phyloP scores from a whole-genome alignment of 208 protist genomes.

The Lotmaria passim region DNA sequence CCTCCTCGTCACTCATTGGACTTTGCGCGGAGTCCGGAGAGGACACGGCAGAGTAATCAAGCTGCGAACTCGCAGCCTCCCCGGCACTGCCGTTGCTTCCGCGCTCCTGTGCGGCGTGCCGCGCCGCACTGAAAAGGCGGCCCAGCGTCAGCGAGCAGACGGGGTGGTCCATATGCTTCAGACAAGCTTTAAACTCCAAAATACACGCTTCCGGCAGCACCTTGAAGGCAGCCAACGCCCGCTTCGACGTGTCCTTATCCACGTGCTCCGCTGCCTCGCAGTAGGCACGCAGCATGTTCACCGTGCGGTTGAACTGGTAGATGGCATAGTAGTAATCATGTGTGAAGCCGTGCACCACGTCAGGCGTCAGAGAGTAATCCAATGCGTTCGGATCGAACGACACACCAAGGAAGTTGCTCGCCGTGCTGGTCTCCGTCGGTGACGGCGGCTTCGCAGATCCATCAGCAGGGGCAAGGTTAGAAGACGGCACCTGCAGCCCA shows the following conservation, averaged over 20 bases:
- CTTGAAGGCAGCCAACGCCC: constrained; percentile 18
- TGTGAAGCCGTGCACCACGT: not conserved
- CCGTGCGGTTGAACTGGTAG: constrained; percentile 27
- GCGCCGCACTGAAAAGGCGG: not conserved
- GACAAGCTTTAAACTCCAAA: constrained; percentile 5
- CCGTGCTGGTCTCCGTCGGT: not conserved
- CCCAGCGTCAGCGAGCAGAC: not conserved
- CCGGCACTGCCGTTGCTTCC: too few relatives aligned
- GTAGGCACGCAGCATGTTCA: constrained; percentile 19
- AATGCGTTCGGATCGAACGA: not conserved
- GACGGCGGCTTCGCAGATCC: too few relatives aligned
- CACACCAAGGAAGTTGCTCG: not conserved
- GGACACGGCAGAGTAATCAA: too few relatives aligned
- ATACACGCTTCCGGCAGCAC: constrained; percentile 21
- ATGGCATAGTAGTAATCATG: too few relatives aligned
- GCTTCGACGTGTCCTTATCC: not conserved
- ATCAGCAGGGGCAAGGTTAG: not conserved
- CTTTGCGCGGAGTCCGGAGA: not conserved
- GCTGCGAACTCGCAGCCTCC: too few relatives aligned
- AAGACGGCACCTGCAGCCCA: not conserved
- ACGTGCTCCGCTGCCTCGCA: constrained; percentile 13
- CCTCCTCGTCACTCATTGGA: not conserved
- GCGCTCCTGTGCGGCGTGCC: not conserved
- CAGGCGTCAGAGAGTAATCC: constrained; percentile 8
- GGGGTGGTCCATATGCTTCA: too few relatives aligned